Percentiles rank a stretch among this genome's conserved stretches.
phyloP scores from a whole-genome alignment of 2,329 filamentous ascomycete species.

The Davidsoniella australis region DNA sequence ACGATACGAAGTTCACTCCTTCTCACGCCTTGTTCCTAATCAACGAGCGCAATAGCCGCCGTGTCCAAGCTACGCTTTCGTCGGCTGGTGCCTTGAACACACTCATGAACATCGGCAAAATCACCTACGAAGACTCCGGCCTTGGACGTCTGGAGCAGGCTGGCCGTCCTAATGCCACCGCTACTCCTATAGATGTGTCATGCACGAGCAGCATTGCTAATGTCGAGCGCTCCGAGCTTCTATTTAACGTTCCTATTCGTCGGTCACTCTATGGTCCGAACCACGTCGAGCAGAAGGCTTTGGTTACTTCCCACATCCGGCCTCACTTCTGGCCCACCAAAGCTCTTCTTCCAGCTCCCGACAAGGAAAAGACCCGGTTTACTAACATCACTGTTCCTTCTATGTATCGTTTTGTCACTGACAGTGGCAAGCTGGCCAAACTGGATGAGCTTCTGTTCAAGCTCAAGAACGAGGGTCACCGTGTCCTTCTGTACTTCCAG shows the following conservation, averaged over 20 bases:
- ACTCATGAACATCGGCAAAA: conserved; percentile 62
- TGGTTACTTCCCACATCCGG: conserved; percentile 59
- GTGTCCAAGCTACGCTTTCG: conserved; percentile 51
- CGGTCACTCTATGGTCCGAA: conserved; percentile 54
- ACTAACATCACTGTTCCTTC: conserved; percentile 86
- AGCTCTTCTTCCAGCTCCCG: conserved; percentile 57
- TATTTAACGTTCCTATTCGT: conserved; percentile 64
- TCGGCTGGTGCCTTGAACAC: conserved; percentile 53
- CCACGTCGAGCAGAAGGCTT: conserved; percentile 48
- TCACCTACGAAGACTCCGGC: conserved; percentile 50
- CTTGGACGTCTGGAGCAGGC: conserved; percentile 68
- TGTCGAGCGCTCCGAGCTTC: conserved; percentile 32
- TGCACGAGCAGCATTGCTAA: conserved; percentile 50
- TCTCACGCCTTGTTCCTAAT: conserved; percentile 71
- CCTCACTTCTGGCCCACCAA: conserved; percentile 43
- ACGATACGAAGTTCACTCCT: conserved; percentile 47
- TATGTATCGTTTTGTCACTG: conserved; percentile 94
- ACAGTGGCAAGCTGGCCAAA: conserved; percentile 88
- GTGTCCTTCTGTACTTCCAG: conserved; percentile 96
- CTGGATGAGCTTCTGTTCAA: conserved; percentile 74
- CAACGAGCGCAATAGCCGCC: conserved; percentile 47
- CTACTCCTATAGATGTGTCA: conserved; percentile 69
- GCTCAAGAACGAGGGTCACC: conserved; percentile 82
- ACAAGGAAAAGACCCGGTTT: conserved; percentile 67
- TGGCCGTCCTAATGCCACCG: conserved; percentile 58